phyloP scores from a whole-genome alignment of 1,284 basidiomycete genomes.

The Sanghuangporus baumii region DNA sequence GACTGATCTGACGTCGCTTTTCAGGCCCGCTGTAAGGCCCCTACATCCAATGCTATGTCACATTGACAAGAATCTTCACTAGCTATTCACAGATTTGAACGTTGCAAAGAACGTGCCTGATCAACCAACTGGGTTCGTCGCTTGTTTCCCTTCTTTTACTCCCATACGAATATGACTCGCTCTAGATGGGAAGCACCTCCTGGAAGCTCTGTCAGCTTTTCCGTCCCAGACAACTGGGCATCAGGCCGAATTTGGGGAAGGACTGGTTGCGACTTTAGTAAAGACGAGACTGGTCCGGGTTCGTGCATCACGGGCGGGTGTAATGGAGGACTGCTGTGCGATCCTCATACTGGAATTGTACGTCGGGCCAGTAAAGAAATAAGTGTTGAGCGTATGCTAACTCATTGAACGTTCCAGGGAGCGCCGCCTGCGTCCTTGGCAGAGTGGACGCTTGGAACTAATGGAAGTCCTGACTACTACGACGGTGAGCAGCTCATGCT shows the following conservation, averaged over 20 bases:
- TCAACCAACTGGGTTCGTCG: slow-evolving; percentile 10
- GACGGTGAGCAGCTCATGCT: slow-evolving; percentile 32
- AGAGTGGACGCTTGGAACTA: slow-evolving; percentile 45
- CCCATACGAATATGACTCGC: neutral
- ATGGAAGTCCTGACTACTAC: slow-evolving; percentile 37
- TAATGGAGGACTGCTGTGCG: slow-evolving; percentile 43
- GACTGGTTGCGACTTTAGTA: slow-evolving; percentile 38
- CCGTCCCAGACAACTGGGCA: slow-evolving; percentile 27
- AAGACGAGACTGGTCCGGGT: slow-evolving; percentile 28
- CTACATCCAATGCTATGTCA: neutral
- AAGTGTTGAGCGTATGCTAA: too few relatives aligned
- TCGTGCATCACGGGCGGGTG: slow-evolving; percentile 41
- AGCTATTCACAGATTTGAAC: slow-evolving; percentile 22
- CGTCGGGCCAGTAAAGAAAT: neutral
- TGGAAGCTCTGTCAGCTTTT: slow-evolving; percentile 19
- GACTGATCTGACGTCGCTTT: neutral
- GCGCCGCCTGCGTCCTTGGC: slow-evolving; percentile 55
- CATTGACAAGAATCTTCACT: neutral
- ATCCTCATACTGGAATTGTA: slow-evolving; percentile 11
- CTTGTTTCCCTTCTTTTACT: neutral
- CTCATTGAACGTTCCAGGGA: slow-evolving; percentile 28
- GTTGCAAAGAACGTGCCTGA: slow-evolving; percentile 19
- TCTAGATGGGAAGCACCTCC: slow-evolving; percentile 24
- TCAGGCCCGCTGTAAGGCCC: slow-evolving; percentile 18
- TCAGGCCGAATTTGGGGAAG: slow-evolving; percentile 38